Evolutionary conservation across 345 rosid species (phyloP).

Genomic region (Aurinia saxatilis): DNA sequence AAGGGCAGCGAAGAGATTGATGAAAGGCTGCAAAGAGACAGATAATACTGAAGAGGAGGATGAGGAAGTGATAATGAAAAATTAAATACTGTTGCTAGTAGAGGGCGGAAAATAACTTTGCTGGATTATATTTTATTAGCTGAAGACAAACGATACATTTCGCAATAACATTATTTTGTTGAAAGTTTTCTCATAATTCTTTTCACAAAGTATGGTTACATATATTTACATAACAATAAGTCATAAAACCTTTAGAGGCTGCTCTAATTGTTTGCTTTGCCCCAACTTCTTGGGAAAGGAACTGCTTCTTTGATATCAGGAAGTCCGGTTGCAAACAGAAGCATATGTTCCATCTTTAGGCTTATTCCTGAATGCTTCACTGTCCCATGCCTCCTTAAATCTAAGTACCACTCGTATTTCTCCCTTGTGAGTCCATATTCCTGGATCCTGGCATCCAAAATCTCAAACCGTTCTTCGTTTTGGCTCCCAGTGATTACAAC

Average conservation of each 20-base stretch:
- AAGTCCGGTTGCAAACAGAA: conserved; percentile 62
- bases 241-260: not conserved
- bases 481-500: conserved; percentile 66
- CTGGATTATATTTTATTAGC: no score
- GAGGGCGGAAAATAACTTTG: no score
- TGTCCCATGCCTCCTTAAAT: conserved; percentile 74
- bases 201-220: not conserved
- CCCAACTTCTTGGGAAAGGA: conserved; percentile 68
- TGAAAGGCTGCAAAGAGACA: no score
- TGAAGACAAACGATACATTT: no score
- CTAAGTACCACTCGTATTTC: conserved; percentile 75
- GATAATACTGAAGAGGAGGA: no score
- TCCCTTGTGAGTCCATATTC: conserved; percentile 44
- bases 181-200: no score
- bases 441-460: conserved; percentile 45
- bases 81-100: no score
- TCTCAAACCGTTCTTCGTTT: conserved; percentile 64
- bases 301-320: conserved; percentile 66
- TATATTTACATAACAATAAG: not conserved
- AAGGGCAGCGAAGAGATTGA: no score
- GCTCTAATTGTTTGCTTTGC: conserved; percentile 43
- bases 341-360: conserved; percentile 60
- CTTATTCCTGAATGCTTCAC: conserved; percentile 74
- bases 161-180: no score
- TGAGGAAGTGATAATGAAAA: no score